Conservation (phyloP, 2,329 filamentous ascomycete genomes). For the Gliomastix tumulicola region DNA sequence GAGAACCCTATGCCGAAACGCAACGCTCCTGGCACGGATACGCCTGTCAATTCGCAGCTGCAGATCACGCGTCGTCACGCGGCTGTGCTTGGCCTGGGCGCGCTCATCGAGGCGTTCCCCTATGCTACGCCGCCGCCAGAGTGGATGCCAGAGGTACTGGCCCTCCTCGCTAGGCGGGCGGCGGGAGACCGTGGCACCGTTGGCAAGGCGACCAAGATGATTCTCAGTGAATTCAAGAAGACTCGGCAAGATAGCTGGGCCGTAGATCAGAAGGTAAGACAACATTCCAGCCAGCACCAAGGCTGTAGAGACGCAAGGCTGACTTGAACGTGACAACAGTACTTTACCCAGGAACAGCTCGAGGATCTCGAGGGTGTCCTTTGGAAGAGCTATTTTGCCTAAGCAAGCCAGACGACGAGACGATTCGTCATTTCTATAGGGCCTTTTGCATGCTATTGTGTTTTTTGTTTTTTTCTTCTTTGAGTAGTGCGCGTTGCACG, state of each 20-base stretch:
- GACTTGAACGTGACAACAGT: slow-evolving; percentile 32
- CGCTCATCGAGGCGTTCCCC: slow-evolving; percentile 90
- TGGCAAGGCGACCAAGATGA: slow-evolving; percentile 89
- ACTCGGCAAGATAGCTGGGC: slow-evolving; percentile 98
- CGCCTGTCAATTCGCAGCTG: slow-evolving; percentile 63
- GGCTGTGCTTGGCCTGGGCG: slow-evolving; percentile 83
- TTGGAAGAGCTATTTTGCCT: slow-evolving; percentile 99
- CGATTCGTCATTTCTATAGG: no score
- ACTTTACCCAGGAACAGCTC: slow-evolving; percentile 86
- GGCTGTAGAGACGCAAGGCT: slow-evolving; percentile 11
- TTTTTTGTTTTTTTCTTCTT: no score
- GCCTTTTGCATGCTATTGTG: no score
- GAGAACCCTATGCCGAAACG: slow-evolving; percentile 83
- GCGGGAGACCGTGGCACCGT: slow-evolving; percentile 87
- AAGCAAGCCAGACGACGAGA: no score
- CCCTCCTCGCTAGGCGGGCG: slow-evolving; percentile 75
- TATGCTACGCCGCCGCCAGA: slow-evolving; percentile 85
- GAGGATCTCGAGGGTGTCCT: slow-evolving; percentile 93
- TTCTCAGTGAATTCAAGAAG: slow-evolving; percentile 98
- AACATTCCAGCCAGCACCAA: neutral
- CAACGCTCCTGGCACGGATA: slow-evolving; percentile 58
- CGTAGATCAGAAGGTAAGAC: slow-evolving; percentile 88
- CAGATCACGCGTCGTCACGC: slow-evolving; percentile 80
- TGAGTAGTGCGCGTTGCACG: no score
- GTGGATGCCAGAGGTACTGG: slow-evolving; percentile 92